Evolutionary conservation across 257 asterid genomes (phyloP).

Genomic region (Nicotiana obtusifolia): DNA sequence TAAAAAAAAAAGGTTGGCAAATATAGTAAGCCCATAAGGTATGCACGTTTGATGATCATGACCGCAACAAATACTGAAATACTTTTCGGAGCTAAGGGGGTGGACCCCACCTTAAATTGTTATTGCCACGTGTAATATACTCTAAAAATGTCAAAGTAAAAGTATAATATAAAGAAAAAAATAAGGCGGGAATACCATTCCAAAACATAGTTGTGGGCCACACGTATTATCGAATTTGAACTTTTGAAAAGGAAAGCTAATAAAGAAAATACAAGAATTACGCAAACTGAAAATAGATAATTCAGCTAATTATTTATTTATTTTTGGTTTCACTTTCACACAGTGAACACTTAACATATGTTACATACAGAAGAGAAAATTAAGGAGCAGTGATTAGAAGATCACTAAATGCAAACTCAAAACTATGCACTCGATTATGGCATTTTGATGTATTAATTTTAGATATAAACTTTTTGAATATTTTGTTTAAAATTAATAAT

Average conservation of each 20-base stretch:
- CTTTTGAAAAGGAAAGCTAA: neutral
- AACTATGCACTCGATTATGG: neutral
- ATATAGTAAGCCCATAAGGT: neutral
- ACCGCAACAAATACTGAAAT: neutral
- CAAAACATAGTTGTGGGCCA: constrained; percentile 25
- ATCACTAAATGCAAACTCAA: no score
- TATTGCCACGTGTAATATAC: constrained; percentile 6
- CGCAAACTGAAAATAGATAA: neutral
- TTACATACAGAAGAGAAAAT: neutral
- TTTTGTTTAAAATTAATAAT: no score
- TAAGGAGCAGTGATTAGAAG: neutral
- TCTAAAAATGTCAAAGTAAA: neutral
- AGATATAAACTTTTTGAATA: no score
- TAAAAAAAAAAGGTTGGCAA: neutral
- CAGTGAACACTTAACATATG: no score
- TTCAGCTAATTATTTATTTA: neutral
- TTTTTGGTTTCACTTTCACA: no score
- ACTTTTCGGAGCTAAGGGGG: neutral
- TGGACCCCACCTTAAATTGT: neutral
- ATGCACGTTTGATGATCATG: constrained; percentile 6
- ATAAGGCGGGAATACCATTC: constrained; percentile 68
- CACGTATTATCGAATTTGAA: constrained; percentile 20
- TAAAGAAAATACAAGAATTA: neutral
- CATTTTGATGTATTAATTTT: neutral
- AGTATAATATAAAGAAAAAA: constrained; percentile 13